Evolutionary conservation across 2,329 filamentous ascomycete species (phyloP).

Genomic region (Fusarium irregulare): DNA sequence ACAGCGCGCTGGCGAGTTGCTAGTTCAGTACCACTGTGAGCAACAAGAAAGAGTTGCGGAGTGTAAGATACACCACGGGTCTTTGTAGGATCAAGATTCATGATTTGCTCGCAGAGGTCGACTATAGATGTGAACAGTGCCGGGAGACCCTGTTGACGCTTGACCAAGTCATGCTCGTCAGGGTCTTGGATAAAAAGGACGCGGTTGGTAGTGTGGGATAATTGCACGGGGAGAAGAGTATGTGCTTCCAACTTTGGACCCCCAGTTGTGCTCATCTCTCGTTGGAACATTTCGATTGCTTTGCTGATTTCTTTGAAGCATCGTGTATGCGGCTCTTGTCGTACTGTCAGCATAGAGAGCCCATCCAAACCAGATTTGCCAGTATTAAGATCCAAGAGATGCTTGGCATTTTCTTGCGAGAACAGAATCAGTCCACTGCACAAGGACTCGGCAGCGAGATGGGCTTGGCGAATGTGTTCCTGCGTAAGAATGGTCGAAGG

Average conservation of each 20-base stretch:
- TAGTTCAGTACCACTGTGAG: background rate
- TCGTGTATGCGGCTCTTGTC: background rate
- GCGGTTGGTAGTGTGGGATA: background rate
- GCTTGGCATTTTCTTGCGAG: slow-evolving; percentile 8
- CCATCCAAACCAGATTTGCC: background rate
- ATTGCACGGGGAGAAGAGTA: background rate
- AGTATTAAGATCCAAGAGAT: background rate
- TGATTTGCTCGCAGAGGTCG: background rate
- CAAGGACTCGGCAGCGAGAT: slow-evolving; percentile 7
- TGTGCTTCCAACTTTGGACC: background rate
- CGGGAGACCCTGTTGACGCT: background rate
- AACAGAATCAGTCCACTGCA: background rate
- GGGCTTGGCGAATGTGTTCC: background rate
- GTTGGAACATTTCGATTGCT: background rate
- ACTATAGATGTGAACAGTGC: background rate
- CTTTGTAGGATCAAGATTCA: background rate
- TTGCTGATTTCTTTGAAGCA: slow-evolving; percentile 15
- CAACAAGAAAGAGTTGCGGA: background rate
- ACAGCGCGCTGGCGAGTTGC: background rate
- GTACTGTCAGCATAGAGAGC: background rate
- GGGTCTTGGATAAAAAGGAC: slow-evolving; percentile 18
- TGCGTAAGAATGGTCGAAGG: background rate
- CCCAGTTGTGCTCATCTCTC: too few relatives aligned
- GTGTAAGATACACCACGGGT: background rate
- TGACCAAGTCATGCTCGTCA: background rate